Conservation (phyloP, 2,329 filamentous ascomycete genomes). For the Fusarium stilboides region DNA sequence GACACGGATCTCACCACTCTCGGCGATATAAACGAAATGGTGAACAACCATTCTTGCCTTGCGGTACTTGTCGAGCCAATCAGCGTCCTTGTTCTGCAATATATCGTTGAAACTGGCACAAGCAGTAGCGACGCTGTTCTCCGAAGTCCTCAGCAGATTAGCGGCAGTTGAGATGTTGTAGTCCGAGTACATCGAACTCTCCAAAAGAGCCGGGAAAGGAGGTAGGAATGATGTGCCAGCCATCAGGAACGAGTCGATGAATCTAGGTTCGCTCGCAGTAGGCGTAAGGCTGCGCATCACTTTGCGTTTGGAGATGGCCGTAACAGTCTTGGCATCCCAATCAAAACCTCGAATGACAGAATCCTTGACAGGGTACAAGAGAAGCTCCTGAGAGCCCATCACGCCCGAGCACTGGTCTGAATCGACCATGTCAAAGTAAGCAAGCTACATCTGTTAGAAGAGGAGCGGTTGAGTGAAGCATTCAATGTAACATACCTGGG, state of each 20-base stretch:
- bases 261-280: conserved; percentile 76
- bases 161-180: conserved; percentile 80
- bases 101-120: conserved; percentile 87
- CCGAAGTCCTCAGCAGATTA: conserved; percentile 78
- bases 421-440: conserved; percentile 80
- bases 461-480: neutral
- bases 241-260: conserved; percentile 88
- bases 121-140: conserved; percentile 79
- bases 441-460: conserved; percentile 69
- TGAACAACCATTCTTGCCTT: conserved; percentile 88
- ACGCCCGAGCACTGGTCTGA: conserved; percentile 80
- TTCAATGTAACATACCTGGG: conserved; percentile 74
- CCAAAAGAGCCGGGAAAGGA: conserved; percentile 83
- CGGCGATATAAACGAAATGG: conserved; percentile 87
- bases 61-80: conserved; percentile 89
- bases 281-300: conserved; percentile 79
- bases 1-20: conserved; percentile 82
- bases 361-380: conserved; percentile 88
- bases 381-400: conserved; percentile 86
- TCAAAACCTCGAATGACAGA: conserved; percentile 78
- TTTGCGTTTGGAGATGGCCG: conserved; percentile 74
- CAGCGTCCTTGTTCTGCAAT: conserved; percentile 76
- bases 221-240: conserved; percentile 85
- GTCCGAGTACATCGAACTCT: conserved; percentile 68
- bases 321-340: conserved; percentile 77